Conservation (phyloP, 345 rosid species). For the Mallotus nudiflorus region DNA sequence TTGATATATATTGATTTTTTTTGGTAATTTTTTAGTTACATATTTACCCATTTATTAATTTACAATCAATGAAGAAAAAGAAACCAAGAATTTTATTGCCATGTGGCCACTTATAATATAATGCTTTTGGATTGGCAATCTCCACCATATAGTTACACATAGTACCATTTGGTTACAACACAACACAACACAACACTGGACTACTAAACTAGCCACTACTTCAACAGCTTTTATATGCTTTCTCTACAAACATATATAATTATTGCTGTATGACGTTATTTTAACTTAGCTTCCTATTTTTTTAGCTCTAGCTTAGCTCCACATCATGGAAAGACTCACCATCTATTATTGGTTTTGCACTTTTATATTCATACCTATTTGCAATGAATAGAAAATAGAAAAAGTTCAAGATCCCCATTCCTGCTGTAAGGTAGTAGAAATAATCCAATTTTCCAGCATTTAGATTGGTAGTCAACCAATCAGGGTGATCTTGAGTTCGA, state of each 20-base stretch:
- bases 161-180: no score
- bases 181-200: no score
- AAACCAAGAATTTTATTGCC: no score
- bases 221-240: no score
- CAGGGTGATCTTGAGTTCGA: background rate
- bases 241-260: background rate
- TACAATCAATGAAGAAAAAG: no score
- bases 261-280: background rate
- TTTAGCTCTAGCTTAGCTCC: slow-evolving; percentile 15
- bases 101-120: no score
- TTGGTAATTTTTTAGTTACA: no score
- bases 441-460: slow-evolving; percentile 39
- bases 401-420: slow-evolving; percentile 30
- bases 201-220: no score
- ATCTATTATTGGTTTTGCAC: background rate
- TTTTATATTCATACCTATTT: slow-evolving; percentile 29
- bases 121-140: no score
- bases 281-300: background rate
- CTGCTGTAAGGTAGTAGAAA: slow-evolving; percentile 38
- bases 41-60: no score
- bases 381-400: slow-evolving; percentile 28
- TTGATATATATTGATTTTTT: no score
- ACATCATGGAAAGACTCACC: slow-evolving; percentile 4
- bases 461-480: slow-evolving; percentile 34
- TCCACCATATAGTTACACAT: no score